Conservation (phyloP, 169 alveolate genomes). For the Plasmodium gonderi region DNA sequence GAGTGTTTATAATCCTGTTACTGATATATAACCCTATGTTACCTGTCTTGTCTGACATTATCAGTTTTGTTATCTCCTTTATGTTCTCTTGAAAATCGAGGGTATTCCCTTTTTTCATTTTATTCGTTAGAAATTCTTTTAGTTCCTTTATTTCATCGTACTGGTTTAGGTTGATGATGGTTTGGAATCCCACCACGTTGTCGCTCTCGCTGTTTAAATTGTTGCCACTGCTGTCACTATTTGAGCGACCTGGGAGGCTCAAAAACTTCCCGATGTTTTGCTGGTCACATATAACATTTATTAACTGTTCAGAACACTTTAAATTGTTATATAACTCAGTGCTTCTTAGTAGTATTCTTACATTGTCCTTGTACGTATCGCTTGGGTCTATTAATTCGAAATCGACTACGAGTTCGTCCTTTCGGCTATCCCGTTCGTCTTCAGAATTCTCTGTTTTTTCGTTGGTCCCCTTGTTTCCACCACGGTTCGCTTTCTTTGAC, state of each 20-base stretch:
- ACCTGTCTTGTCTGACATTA: background rate
- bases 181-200: slow-evolving; percentile 29
- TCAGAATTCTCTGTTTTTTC: background rate
- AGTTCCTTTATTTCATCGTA: slow-evolving; percentile 26
- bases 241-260: background rate
- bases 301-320: slow-evolving; percentile 20
- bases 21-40: slow-evolving; percentile 34
- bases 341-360: slow-evolving; percentile 25
- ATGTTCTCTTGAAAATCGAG: background rate
- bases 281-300: slow-evolving; percentile 61
- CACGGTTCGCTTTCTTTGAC: background rate
- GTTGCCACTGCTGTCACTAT: background rate
- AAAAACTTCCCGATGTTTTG: slow-evolving; percentile 63
- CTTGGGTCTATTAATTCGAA: slow-evolving; percentile 64
- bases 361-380: slow-evolving; percentile 41
- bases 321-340: slow-evolving; percentile 21
- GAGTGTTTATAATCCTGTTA: slow-evolving; percentile 46
- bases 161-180: slow-evolving; percentile 67
- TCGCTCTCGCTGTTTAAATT: background rate
- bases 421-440: background rate
- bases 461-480: background rate
- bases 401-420: slow-evolving; percentile 23
- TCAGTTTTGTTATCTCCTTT: background rate
- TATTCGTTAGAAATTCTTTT: slow-evolving; percentile 35
- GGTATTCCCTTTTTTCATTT: slow-evolving; percentile 11